These are phyloP conservation scores for Schwanniomyces pseudopolymorphus DNA, from an alignment of 805 yeast genomes.

Conservation along the genomic window DNA sequence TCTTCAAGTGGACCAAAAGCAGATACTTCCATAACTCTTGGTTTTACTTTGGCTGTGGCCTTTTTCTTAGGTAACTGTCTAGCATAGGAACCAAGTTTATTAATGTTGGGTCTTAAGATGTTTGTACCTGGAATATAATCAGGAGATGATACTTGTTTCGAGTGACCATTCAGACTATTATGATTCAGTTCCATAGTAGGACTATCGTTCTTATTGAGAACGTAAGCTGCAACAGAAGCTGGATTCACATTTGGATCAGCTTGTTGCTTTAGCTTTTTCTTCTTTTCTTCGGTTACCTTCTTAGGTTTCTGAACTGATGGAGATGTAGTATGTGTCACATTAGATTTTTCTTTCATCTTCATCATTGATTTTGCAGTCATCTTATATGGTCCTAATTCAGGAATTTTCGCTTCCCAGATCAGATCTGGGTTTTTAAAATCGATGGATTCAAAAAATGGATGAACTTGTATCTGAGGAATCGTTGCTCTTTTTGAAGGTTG, in stretches of 20 bases:
- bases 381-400: slow-evolving; percentile 69
- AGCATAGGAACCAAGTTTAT: slow-evolving; percentile 29
- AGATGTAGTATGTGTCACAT: slow-evolving; percentile 15
- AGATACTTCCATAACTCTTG: slow-evolving; percentile 36
- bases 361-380: slow-evolving; percentile 78
- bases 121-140: slow-evolving; percentile 61
- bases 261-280: slow-evolving; percentile 4
- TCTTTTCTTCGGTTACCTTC: slow-evolving; percentile 13
- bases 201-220: slow-evolving; percentile 25
- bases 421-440: slow-evolving; percentile 65
- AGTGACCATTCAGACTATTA: slow-evolving; percentile 25
- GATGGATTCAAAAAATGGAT: slow-evolving; percentile 67
- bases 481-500: slow-evolving; percentile 68
- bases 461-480: slow-evolving; percentile 57
- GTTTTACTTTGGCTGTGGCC: slow-evolving; percentile 12
- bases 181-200: slow-evolving; percentile 20
- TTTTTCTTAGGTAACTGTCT: slow-evolving; percentile 15
- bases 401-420: slow-evolving; percentile 70
- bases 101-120: slow-evolving; percentile 52
- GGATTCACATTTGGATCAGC: slow-evolving; percentile 22
- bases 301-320: slow-evolving; percentile 4
- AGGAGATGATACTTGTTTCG: slow-evolving; percentile 30
- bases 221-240: slow-evolving; percentile 43
- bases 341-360: slow-evolving; percentile 52
- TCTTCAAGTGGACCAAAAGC: slow-evolving; percentile 55